Base-by-base conservation (phyloP, 225 moss, liverwort and hornwort genomes). In the Antitrichia curtipendula region DNA sequence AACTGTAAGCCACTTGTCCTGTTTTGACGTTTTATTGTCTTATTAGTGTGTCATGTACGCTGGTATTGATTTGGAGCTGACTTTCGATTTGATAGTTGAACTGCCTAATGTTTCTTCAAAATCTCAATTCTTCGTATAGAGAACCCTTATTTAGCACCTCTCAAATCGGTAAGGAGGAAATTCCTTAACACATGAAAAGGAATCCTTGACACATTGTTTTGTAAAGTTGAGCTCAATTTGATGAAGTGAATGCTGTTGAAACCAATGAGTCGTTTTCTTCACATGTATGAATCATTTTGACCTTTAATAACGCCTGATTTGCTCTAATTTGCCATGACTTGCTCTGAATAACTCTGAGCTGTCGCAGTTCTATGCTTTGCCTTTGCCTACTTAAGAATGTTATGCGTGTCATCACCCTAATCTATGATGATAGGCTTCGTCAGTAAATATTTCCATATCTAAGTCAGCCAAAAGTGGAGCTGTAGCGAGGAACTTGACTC, bases 1-100 rank as follows among this genome's bases (percentile, higher is more conserved):
- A 79, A 94, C 92, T 87, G 94, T 94, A 87, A 87, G 92, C 60
- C 54, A 38, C 58, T 83, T 80, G 76, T 80, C 57, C 56, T 88
- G 47, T 34, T 70, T 63, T 31, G 47, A 75, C 43, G 16, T 84
- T 75, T 31, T 15, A 68, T 77, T 82, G 43, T 50, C 22, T 80
- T 59, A 59, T 38, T 27, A 77, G 24, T 65, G 82, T 16, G 60
- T 52, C 66, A 52, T 43, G 57, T 24, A 57, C 10, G 86, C 36
- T 36, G 24, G 38, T 52, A 31, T 54, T 38, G 18, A 81, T 66
- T 58, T 14, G 12, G 45, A 53, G 45, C n/a, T 82, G 82, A 76
- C 36, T 86, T 66, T 43, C 59, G 27, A 36, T 16, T 52, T 82
- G 61, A 78, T 69, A 62, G 23, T 69, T 50, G 59, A 76, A 28